Conservation (phyloP, 495 filamentous ascomycete species). For the Lasiosphaeris hirsuta region DNA sequence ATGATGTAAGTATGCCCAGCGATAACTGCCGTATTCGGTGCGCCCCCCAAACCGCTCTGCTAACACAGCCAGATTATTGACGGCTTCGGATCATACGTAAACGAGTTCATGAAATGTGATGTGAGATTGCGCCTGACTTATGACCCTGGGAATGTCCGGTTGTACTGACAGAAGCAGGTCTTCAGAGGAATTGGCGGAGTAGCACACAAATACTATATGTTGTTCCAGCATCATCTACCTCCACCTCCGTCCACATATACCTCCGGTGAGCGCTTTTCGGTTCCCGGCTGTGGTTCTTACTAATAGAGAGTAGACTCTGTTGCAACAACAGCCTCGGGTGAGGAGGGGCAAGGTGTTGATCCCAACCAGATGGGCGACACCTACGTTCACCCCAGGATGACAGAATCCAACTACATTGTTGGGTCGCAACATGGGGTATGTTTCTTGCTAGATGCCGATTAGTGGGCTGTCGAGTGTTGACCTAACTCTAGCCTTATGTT, state of each 20-base stretch:
- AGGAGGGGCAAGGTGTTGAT: conserved; percentile 52
- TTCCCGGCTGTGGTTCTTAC: not conserved
- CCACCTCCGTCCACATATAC: conserved; percentile 82
- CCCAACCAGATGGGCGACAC: conserved; percentile 64
- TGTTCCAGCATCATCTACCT: conserved; percentile 90
- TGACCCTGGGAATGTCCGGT: not conserved
- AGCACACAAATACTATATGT: conserved; percentile 85
- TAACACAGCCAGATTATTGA: conserved; percentile 65
- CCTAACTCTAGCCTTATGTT: conserved; percentile 56
- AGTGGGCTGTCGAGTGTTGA: conserved; percentile 24
- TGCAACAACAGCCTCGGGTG: conserved; percentile 17
- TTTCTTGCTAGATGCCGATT: not conserved
- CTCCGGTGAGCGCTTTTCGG: conserved; percentile 40
- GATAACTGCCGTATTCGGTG: not conserved
- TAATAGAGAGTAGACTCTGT: conserved; percentile 18
- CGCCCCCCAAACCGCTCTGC: not conserved
- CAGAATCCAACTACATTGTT: conserved; percentile 74
- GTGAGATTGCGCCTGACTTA: conserved; percentile 4
- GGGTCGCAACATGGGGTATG: conserved; percentile 63
- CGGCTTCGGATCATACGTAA: conserved; percentile 88
- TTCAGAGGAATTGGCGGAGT: conserved; percentile 88
- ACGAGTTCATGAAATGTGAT: conserved; percentile 88
- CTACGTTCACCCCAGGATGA: conserved; percentile 59
- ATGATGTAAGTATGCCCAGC: conserved; percentile 50
- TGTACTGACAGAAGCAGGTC: conserved; percentile 38